These are phyloP conservation scores for Stenocarpella maydis DNA, from an alignment of 2,329 filamentous ascomycete genomes.

Conservation along the genomic window DNA sequence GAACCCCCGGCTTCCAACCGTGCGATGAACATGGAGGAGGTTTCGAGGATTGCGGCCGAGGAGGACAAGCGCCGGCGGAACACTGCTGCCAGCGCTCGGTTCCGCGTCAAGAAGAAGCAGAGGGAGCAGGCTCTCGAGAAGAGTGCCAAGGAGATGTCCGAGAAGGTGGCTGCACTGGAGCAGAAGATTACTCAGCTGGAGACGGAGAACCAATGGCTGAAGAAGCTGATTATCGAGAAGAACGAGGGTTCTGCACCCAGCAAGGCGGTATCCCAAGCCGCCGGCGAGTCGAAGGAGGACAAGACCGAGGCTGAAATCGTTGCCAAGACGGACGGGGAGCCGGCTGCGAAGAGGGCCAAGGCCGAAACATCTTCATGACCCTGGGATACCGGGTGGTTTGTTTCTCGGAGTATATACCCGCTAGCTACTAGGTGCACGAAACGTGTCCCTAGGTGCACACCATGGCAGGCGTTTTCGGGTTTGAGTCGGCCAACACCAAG, in stretches of 20 bases:
- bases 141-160: slow-evolving; percentile 82
- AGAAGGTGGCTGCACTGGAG: slow-evolving; percentile 79
- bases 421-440: slow-evolving; percentile 22
- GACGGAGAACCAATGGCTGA: slow-evolving; percentile 84
- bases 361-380: slow-evolving; percentile 30
- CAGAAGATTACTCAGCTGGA: slow-evolving; percentile 78
- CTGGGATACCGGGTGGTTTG: not conserved
- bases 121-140: slow-evolving; percentile 86
- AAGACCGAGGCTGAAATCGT: slow-evolving; percentile 43
- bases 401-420: slow-evolving; percentile 16
- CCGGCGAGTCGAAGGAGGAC: slow-evolving; percentile 60
- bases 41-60: slow-evolving; percentile 77
- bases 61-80: slow-evolving; percentile 91
- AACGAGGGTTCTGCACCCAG: slow-evolving; percentile 63
- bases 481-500: slow-evolving; percentile 8
- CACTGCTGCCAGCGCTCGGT: slow-evolving; percentile 86
- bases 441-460: slow-evolving; percentile 27
- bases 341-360: slow-evolving; percentile 22
- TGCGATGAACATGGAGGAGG: slow-evolving; percentile 71
- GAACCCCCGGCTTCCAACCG: slow-evolving; percentile 52
- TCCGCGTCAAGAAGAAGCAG: slow-evolving; percentile 96
- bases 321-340: slow-evolving; percentile 30
- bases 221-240: slow-evolving; percentile 83
- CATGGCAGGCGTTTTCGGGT: slow-evolving; percentile 33
- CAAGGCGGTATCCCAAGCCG: slow-evolving; percentile 57